Base-by-base conservation (phyloP, 2,329 filamentous ascomycete species). In the Thielaviopsis euricoi region DNA sequence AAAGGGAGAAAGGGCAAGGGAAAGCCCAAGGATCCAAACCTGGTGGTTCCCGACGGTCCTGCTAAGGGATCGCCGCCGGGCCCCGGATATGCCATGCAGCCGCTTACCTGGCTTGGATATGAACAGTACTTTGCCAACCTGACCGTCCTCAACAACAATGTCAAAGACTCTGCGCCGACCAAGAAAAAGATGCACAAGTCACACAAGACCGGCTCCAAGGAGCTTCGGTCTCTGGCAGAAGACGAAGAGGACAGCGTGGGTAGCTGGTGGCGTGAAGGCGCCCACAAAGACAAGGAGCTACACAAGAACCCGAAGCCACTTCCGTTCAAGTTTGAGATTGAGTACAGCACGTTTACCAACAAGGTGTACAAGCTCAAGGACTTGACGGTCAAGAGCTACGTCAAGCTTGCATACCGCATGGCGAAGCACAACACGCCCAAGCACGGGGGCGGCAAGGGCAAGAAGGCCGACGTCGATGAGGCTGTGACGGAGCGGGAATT, bases 91-190 rank as follows among this genome's bases (percentile, higher is more conserved):
- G 89, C 84, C 21, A 82, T 86, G 7, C 93, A 98, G 67, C 75
- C 87, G 0, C 74, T 97, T 43, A 87, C 88, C 0, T 75, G 90
- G 61, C 76, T 85, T 2, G 82, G 87, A 5, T 96, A 89, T 69
- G 89, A 82, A 3, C 93, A 98, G 66, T 96, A 94, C 69, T 96
- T 82, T 69, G 89, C 91, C 61, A 98, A 98, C 68, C 73, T 98
- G n/a, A 97, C 91, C 0, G 73, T 81, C 60, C 84, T 95, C 70
- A 94, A 97, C 71, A 87, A 89, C 64, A 80, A 86, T 60, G 76
- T 82, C 53, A 57, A 57, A 9, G 53, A 26, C 19, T 52, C 54
- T 15, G 19, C 25, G 7, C 66, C 70, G 1, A 64, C 63, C 19
- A 65, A 68, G 10, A 69, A 68, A 6, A 59, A 64, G 46, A 52